A percentile compares a stretch with the other conserved stretches of the same genome.
These are phyloP conservation scores for Lathyrus oleraceus DNA, from an alignment of 306 rosid species.

Conservation along the genomic window DNA sequence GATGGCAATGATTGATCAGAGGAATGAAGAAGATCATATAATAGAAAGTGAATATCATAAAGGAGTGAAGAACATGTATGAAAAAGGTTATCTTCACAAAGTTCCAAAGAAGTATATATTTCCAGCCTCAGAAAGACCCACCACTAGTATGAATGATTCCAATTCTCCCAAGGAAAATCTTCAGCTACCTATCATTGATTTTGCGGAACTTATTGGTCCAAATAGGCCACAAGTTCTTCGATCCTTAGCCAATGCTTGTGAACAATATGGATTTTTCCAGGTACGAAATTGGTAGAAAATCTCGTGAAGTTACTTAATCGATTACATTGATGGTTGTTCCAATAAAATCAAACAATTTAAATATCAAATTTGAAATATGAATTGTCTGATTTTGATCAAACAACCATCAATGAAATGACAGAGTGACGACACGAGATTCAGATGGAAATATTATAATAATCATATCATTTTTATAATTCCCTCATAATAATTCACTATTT, in stretches of 20 bases:
- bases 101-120: constrained; percentile 70
- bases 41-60: constrained; percentile 50
- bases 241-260: constrained; percentile 64
- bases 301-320: neutral
- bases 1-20: constrained; percentile 40
- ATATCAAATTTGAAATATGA: neutral
- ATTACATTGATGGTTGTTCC: neutral
- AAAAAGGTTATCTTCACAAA: constrained; percentile 50
- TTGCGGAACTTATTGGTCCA: constrained; percentile 62
- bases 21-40: constrained; percentile 2
- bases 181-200: constrained; percentile 69
- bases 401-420: neutral
- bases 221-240: constrained; percentile 53
- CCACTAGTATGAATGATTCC: neutral
- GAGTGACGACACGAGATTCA: neutral
- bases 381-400: neutral
- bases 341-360: neutral
- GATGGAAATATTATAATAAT: too few species aligned
- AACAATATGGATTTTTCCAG: constrained; percentile 81
- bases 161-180: constrained; percentile 37
- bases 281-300: constrained; percentile 29
- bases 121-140: constrained; percentile 66
- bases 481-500: too few species aligned
- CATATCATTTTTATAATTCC: too few species aligned
- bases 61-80: constrained; percentile 74